Evolutionary conservation across 2,329 filamentous ascomycete genomes (phyloP), one percentile per base, ranked within the genome.

Genomic region (Penicillium sp.): DNA sequence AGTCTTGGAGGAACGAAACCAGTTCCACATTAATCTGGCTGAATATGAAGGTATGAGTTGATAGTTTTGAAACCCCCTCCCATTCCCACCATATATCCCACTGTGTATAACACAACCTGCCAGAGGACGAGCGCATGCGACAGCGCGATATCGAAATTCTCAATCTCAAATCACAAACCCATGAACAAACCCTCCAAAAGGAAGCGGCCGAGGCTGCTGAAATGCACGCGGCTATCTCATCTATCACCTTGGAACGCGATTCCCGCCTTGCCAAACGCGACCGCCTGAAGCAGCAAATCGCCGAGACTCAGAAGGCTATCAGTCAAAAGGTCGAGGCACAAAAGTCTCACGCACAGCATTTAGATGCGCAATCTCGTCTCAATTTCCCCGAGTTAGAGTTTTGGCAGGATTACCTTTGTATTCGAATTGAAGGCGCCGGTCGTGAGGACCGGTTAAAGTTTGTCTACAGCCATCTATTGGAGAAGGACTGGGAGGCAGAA

Each of bases 331-430:
- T 79, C 36, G 75, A 78, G 51, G 77, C 79, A 4, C 79, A 81
- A 62, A 75, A 75, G 51, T 70, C 70, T 13, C 78, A 81, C 72
- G 86, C 89, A 48, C 83, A 85, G 61, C 87, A 91, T 66, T 81
- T 96, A 38, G 91, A 96, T 68, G 84, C 88, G 2, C 93, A 97
- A 77, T 86, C 89, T 53, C 86, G 91, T 35, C 90, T 93, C 76
- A 97, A 99, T 75, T 85, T 90, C 43, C 94, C 94, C 0, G 94
- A 99, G 78, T 82, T 99, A 45, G 90, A 93, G 66, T 97, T 97
- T 73, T 99, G 94, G 94, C 90, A 96, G 73, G 89, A 89, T 54
- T 94, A 93, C 72, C 80, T 99, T 59, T 93, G 93, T 58, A 75
- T 97, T 71, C 82, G 89, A 60, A 96, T 99, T 70, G 93, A 97